Evolutionary conservation across 331 rosid species (phyloP).

Genomic region (Phaseolus coccineus): DNA sequence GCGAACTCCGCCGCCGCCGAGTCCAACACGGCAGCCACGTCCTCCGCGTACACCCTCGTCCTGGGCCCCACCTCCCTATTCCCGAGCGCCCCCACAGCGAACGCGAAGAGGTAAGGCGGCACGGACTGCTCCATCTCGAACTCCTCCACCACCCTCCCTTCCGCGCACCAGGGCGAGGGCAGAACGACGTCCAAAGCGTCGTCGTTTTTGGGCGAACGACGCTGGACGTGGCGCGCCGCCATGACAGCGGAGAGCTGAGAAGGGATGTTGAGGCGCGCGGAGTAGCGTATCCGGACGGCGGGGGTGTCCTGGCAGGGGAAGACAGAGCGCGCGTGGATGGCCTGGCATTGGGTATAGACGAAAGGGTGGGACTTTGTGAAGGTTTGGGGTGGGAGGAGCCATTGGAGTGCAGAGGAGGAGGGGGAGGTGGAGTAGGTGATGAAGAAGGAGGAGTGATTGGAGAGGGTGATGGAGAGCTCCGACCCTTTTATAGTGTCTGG

Average conservation of each 20-base stretch:
- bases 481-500: constrained; percentile 69
- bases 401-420: constrained; percentile 86
- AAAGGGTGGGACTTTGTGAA: constrained; percentile 71
- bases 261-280: constrained; percentile 71
- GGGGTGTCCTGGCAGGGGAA: constrained; percentile 98
- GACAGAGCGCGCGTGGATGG: constrained; percentile 88
- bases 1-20: constrained; percentile 78
- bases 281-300: constrained; percentile 72
- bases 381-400: constrained; percentile 87
- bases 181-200: constrained; percentile 46
- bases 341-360: constrained; percentile 93
- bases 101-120: constrained; percentile 91
- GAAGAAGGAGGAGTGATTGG: constrained; percentile 59
- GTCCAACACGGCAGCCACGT: constrained; percentile 59
- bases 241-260: constrained; percentile 72
- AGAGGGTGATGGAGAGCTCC: constrained; percentile 63
- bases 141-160: constrained; percentile 83
- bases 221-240: constrained; percentile 68
- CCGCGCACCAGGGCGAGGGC: not conserved
- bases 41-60: constrained; percentile 84
- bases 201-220: constrained; percentile 50
- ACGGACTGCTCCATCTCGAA: constrained; percentile 87
- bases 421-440: constrained; percentile 71
- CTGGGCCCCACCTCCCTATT: constrained; percentile 85
- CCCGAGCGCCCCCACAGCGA: constrained; percentile 82